Base-by-base conservation (phyloP, 208 protist genomes). In the Trypanosoma scelopori region DNA sequence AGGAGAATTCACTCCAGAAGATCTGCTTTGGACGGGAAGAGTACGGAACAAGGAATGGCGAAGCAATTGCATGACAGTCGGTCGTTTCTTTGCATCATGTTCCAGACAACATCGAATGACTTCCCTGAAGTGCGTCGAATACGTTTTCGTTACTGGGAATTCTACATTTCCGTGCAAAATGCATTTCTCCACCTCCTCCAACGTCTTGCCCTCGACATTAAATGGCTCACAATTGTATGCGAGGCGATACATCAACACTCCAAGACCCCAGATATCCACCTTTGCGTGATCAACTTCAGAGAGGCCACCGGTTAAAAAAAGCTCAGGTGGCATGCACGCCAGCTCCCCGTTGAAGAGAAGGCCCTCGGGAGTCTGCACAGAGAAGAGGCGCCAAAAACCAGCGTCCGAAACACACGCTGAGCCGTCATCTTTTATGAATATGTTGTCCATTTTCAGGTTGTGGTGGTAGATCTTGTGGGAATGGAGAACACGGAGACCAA, bases 261-360 rank as follows among this genome's bases (percentile, higher is more conserved):
- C 89, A 58, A 91, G 86, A 23, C 85, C 84, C 86, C 89, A 95
- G 0, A 89, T 74, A 59, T 95, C 89, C 41, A 89, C 82, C 73
- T 82, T 86, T 1, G 65, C 61, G 66, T 32, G 47, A 57, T 68
- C 25, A 1, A 35, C 15, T 46, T 27, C 13, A 9, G 41, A 7
- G 48, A 16, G 18, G 35, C 22, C 27, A 47, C n/a, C 62, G 16
- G 32, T 51, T 52, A 46, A 23, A 58, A 91, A 91, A 32, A 90
- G 68, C 66, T 94, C 85, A 9, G 89, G 89, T 13, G 89, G 77
- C n/a, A 92, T 77, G n/a, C 75, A 84, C 30, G 83, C 81, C 5
- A 92, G 55, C 74, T 91, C 81, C 20, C 89, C 89, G 62, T 94
- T 92, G 71, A 91, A 94, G 4, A 92, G 74, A 32, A 95, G 78